A percentile compares a stretch with the other conserved stretches of the same genome.
These are phyloP conservation scores for Daldinia sp. DNA, from an alignment of 2,329 filamentous ascomycete species.

Conservation along the genomic window DNA sequence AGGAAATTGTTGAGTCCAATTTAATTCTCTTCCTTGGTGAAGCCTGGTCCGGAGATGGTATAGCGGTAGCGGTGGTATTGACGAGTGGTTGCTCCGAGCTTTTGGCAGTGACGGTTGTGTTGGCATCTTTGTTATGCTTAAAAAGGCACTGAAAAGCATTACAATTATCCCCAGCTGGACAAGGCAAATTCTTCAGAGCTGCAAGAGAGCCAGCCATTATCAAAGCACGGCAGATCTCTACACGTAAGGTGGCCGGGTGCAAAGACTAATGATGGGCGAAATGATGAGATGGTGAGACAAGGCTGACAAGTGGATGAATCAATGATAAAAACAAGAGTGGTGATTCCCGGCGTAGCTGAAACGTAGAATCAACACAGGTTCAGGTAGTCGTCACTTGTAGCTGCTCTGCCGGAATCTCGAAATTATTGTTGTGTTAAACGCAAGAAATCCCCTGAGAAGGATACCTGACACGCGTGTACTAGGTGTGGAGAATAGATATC, in stretches of 20 bases:
- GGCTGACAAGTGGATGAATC: neutral
- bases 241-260: neutral
- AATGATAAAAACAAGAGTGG: conserved; percentile 4
- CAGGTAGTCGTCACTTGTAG: conserved; percentile 1
- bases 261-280: neutral
- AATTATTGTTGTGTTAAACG: neutral
- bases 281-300: neutral
- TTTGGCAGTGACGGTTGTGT: conserved; percentile 33
- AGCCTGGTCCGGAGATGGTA: conserved; percentile 32
- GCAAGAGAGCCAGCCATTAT: conserved; percentile 49
- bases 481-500: neutral
- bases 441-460: neutral
- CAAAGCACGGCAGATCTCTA: conserved; percentile 16
- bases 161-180: conserved; percentile 62
- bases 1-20: conserved; percentile 32
- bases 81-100: conserved; percentile 11
- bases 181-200: conserved; percentile 62
- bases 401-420: conserved; percentile 1
- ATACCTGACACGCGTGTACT: conserved; percentile 10
- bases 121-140: conserved; percentile 57
- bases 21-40: conserved; percentile 48
- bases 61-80: conserved; percentile 15
- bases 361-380: neutral
- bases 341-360: conserved; percentile 1
- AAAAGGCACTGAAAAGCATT: conserved; percentile 65